phyloP scores from a whole-genome alignment of 148 eudicot genomes.

The Vaccinium darrowii region DNA sequence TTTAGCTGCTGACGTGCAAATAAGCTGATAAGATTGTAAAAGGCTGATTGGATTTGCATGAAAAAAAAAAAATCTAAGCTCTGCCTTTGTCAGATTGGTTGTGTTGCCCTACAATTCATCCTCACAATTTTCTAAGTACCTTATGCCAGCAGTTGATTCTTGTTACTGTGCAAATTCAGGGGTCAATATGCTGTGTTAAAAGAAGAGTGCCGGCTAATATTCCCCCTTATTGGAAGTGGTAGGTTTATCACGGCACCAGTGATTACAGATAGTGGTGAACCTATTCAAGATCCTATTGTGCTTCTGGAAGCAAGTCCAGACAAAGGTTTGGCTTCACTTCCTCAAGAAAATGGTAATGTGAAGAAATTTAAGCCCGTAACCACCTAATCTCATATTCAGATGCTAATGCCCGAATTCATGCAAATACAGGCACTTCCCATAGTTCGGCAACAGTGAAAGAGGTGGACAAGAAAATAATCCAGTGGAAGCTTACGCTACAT shows the following conservation, averaged over 20 bases:
- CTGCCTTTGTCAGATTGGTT: constrained; percentile 8
- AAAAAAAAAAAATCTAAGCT: not conserved
- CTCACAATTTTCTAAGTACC: not conserved
- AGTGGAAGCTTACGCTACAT: constrained; percentile 94
- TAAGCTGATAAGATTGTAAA: not conserved
- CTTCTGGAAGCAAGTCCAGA: constrained; percentile 53
- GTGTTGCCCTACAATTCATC: not conserved
- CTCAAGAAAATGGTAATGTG: constrained; percentile 39
- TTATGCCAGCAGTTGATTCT: not conserved
- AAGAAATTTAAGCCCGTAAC: constrained; percentile 5
- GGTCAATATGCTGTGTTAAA: constrained; percentile 66
- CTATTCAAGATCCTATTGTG: constrained; percentile 82
- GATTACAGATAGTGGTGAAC: constrained; percentile 69
- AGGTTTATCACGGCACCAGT: constrained; percentile 82
- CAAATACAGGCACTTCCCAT: constrained; percentile 26
- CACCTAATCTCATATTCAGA: constrained; percentile 6
- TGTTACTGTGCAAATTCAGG: constrained; percentile 37
- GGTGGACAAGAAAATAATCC: constrained; percentile 61
- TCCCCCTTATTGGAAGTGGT: constrained; percentile 91
- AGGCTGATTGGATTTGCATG: not conserved
- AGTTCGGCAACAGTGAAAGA: constrained; percentile 13
- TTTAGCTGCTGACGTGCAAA: not conserved
- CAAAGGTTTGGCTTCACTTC: constrained; percentile 18
- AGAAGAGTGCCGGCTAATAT: constrained; percentile 76
- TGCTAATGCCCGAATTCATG: constrained; percentile 21